Evolutionary conservation across 345 rosid genomes (phyloP), one percentile per base, ranked within the genome.

Genomic region (Moricandia arvensis): DNA sequence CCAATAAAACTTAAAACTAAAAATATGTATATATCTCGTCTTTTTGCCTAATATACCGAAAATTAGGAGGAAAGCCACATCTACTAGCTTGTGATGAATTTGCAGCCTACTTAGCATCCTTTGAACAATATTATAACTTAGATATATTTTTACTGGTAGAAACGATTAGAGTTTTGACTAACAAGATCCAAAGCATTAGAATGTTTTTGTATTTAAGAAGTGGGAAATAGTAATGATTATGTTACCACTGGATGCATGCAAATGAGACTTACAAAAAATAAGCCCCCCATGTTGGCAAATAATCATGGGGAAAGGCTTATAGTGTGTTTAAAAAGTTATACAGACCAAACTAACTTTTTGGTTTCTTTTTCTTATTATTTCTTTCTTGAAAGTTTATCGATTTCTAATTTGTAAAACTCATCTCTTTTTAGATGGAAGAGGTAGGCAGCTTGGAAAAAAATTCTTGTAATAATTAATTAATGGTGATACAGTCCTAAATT

Each of bases 241-340:
- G 81, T 68, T 78, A 78, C 81, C 81, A 78, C 78, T 78, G 73
- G 78, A 78, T 78, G 81, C 81, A 78, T 78, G 81, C 81, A 78
- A 73, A 78, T 67, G 74, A 51, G 59, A 26, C 78, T 73, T 72
- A 67, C 3, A 53, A 78, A 78, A 78, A 78, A 67, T 30, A 73
- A 73, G 73, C 68, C 77, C 71, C 79, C 77, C 81, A 78, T 67
- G 81, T 68, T 78, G 69, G 78, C 65, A 18, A 73, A 78, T 68
- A 72, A 78, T 78, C 81, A 78, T 78, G 77, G 63, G 43, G 66
- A 73, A 73, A 60, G 74, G 43, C 53, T 78, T 60, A 78, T 73
- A 66, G 81, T 72, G 80, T 77, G 80, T 77, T 77, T 47, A 45
- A 47, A 77, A 77, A 77, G 80, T 49, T 71, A 29, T 2, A 65